Conservation (phyloP, 2,329 filamentous ascomycete genomes). For the Clarireedia paspali region DNA sequence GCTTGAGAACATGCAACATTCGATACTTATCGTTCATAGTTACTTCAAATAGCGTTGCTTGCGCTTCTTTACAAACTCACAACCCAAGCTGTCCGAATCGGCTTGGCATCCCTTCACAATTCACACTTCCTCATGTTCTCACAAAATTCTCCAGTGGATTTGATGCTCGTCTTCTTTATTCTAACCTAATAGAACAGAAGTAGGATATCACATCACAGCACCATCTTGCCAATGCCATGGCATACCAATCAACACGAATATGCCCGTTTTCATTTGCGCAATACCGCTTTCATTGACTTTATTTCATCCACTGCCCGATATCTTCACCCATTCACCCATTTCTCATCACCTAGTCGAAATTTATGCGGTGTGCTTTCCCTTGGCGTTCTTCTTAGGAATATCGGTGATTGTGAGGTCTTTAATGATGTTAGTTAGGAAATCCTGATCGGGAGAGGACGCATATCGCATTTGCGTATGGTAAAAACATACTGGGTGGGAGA, state of each 20-base stretch:
- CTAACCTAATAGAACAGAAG: neutral
- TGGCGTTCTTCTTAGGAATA: conserved; percentile 53
- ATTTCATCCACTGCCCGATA: conserved; percentile 8
- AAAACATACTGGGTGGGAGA: conserved; percentile 82
- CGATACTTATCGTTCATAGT: no score
- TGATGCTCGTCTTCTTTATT: neutral
- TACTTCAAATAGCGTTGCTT: no score
- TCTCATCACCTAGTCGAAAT: neutral
- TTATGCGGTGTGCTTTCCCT: conserved; percentile 30
- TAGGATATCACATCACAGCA: conserved; percentile 1
- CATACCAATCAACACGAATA: neutral
- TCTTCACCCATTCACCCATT: neutral
- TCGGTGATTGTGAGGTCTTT: conserved; percentile 51
- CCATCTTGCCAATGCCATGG: neutral
- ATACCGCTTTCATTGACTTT: conserved; percentile 2
- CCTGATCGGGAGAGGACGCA: no score
- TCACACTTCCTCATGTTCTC: no score
- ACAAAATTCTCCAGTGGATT: neutral
- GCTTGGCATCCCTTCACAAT: no score
- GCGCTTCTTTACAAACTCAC: no score
- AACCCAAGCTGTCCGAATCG: no score
- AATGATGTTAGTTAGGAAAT: neutral
- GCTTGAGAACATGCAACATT: no score
- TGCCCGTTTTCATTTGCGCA: conserved; percentile 5
- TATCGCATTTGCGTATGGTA: neutral